Conservation (phyloP, 352 stramenopile species). For the Halophytophthora batemanensis region DNA sequence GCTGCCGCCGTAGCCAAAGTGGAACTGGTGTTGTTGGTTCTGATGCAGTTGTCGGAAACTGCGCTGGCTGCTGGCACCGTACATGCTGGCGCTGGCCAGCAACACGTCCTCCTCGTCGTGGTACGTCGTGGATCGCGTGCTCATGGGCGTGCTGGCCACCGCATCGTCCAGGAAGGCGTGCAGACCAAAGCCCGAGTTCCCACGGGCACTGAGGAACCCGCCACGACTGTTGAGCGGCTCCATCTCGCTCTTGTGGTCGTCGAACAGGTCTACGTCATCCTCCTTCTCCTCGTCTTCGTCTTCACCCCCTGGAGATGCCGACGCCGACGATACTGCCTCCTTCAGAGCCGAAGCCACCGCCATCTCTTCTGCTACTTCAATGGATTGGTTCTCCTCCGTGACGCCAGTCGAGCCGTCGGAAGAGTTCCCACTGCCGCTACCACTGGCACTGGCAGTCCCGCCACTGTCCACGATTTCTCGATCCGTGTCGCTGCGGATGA, state of each 20-base stretch:
- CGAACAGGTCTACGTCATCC: not conserved
- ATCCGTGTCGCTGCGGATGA: conserved; percentile 62
- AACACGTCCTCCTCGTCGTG: conserved; percentile 78
- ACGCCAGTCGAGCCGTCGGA: conserved; percentile 28
- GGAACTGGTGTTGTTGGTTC: conserved; percentile 65
- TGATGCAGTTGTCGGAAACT: conserved; percentile 68
- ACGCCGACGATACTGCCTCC: not conserved
- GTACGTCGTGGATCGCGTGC: conserved; percentile 45
- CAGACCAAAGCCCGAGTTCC: conserved; percentile 15
- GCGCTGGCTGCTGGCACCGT: conserved; percentile 58
- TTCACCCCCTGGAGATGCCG: conserved; percentile 3
- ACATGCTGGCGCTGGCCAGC: conserved; percentile 70
- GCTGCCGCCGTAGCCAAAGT: conserved; percentile 45
- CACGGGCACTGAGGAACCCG: conserved; percentile 22
- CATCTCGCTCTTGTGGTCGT: conserved; percentile 11
- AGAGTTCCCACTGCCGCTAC: conserved; percentile 35
- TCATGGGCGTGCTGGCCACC: conserved; percentile 45
- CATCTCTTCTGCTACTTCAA: conserved; percentile 31
- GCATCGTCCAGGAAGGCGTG: conserved; percentile 45
- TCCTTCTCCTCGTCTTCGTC: conserved; percentile 1
- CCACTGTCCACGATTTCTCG: conserved; percentile 22
- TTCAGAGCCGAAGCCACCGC: conserved; percentile 1
- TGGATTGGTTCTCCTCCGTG: conserved; percentile 41
- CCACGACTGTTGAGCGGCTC: conserved; percentile 30
- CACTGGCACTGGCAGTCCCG: conserved; percentile 37